Evolutionary conservation across 2,329 filamentous ascomycete species (phyloP), one percentile per base, ranked within the genome.

Genomic region (Ophiostoma ulmi): DNA sequence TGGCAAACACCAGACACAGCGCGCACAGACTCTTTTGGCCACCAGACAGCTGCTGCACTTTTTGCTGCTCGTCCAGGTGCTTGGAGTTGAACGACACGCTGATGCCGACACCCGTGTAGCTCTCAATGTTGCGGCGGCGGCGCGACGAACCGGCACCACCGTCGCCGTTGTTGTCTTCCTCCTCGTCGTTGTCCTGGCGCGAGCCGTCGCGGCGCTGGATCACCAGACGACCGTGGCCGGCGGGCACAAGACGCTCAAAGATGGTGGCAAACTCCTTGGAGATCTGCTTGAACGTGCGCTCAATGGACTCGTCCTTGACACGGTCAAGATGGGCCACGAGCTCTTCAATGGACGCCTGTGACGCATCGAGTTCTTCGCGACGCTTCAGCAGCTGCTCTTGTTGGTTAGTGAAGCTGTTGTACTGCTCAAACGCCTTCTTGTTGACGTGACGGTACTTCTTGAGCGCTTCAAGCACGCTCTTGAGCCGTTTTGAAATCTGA

Each of bases 341-440:
- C 75, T 96, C 93, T 77, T 96, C 90, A 75, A 99, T 99, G 1
- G 92, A 94, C 48, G 84, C 85, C 75, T 97, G 93, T 2, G 92
- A 94, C 17, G 88, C 89, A 76, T 97, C 93, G 13, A 99, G 88
- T 78, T 98, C 95, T 75, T 90, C 87, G 68, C 94, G 88, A 75
- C 95, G 91, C 77, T 91, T 91, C 68, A 91, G 91, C 22, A 99
- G 85, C 31, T 91, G 90, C 73, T 97, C 94, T 71, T 96, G 91
- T 80, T 97, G 93, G 68, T 90, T 91, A 8, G 94, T 97, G 79
- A 98, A 99, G 81, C 90, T 97, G 82, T 94, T 96, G 83, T 98
- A 99, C 79, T 99, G 95, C 80, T 99, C 96, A 78, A 98, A 97
- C 0, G 95, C 95, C 82, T 99, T 98, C 83, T 98, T 99, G 86